phyloP scores from a whole-genome alignment of 2,329 filamentous ascomycete species.

The Fusarium pseudograminearum region DNA sequence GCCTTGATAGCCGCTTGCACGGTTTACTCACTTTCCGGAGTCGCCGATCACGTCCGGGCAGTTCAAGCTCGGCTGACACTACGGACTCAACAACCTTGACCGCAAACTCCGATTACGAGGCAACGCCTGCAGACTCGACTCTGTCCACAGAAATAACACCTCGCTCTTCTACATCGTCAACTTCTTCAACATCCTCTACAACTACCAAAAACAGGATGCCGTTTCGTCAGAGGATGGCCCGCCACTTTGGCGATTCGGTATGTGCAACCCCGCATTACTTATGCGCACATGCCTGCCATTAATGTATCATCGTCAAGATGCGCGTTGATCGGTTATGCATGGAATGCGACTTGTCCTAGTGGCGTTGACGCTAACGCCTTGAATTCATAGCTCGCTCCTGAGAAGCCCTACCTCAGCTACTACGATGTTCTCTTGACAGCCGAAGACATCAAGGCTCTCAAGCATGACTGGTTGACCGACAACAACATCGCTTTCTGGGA shows the following conservation, averaged over 20 bases:
- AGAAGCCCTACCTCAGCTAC: constrained; percentile 57
- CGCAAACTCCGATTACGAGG: constrained; percentile 40
- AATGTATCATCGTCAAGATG: constrained; percentile 27
- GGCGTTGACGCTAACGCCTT: constrained; percentile 24
- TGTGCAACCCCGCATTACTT: constrained; percentile 44
- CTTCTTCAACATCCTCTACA: constrained; percentile 26
- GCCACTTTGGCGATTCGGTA: constrained; percentile 62
- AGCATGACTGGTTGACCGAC: constrained; percentile 95
- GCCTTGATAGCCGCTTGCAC: constrained; percentile 40
- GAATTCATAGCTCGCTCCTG: constrained; percentile 60
- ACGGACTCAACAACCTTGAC: constrained; percentile 38
- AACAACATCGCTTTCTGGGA: constrained; percentile 99
- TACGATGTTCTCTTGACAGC: constrained; percentile 72
- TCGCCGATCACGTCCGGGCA: constrained; percentile 41
- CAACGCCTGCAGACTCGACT: constrained; percentile 30
- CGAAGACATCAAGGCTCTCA: constrained; percentile 89
- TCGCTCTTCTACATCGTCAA: constrained; percentile 25
- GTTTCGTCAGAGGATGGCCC: constrained; percentile 58
- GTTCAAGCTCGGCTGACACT: constrained; percentile 41
- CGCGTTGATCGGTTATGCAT: constrained; percentile 9
- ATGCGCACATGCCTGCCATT: constrained; percentile 16
- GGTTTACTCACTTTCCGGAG: constrained; percentile 41
- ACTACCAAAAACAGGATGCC: constrained; percentile 51
- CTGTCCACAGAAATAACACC: constrained; percentile 27
- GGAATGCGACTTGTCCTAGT: constrained; percentile 15